Evolutionary conservation across 2,329 filamentous ascomycete genomes (phyloP), one percentile per base, ranked within the genome.

Genomic region (Cladosporium cucumerinum): DNA sequence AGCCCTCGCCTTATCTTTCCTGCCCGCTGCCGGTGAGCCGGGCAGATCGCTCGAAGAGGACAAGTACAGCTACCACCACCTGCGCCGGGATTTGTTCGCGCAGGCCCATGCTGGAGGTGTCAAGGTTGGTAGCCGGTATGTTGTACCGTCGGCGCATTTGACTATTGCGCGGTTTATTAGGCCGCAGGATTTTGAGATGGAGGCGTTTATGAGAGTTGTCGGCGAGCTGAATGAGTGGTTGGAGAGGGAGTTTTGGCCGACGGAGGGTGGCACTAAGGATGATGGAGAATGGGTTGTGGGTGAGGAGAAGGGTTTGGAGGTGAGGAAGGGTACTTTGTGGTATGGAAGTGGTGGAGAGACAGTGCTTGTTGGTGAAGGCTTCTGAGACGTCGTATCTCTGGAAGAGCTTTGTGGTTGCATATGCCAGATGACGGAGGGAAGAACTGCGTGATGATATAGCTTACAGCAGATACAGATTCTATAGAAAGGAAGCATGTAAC

Each of bases 61-160:
- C 69, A 73, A 70, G 1, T 97, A 92, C 78, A 93, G 90, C 0
- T 97, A 97, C 76, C 94, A 97, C 74, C 94, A 98, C 76, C 85
- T 98, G 10, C 87, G 94, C 2, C 85, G 89, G 4, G 92, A 97
- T 73, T 75, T 96, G 14, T 95, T 89, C 75, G 81, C 84, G 57
- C 79, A 86, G 28, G 85, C 86, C 3, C 80, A 82, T 54, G 80
- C 79, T 3, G 83, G 87, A 0, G 91, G 90, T 1, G 81, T 94
- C n/a, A 79, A 84, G 18, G 84, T 97, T 36, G 89, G 84, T 25
- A 91, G 90, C 61, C 84, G 94, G 65, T 98, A 97, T 75, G 88
- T 93, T 26, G 92, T 96, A 2, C 93, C 93, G 1, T 94, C 90
- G 55, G 92, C 92, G 18, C 94, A 98, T 79, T 85, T 97, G 73